phyloP scores from a whole-genome alignment of 2,329 filamentous ascomycete genomes.

The Nemania sp. region DNA sequence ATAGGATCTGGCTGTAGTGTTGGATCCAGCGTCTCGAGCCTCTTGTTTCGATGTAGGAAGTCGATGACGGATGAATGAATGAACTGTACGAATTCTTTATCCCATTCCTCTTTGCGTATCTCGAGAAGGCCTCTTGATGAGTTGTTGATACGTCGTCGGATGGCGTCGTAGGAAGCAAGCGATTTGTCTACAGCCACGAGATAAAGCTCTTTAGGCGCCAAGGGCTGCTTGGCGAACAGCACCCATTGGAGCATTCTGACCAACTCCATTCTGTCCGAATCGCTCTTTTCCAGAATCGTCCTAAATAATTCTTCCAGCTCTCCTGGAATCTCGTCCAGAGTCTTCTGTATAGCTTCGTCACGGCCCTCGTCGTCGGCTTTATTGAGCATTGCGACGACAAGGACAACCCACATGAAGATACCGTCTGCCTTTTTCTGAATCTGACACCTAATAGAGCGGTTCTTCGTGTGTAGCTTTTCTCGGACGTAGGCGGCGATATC shows the following conservation, averaged over 20 bases:
- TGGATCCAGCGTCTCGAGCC: background rate
- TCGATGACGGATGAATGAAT: constrained; percentile 7
- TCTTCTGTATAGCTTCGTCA: background rate
- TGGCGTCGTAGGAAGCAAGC: background rate
- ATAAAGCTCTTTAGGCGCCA: constrained; percentile 7
- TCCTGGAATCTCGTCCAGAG: background rate
- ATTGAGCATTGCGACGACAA: constrained; percentile 32
- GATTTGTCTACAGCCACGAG: background rate
- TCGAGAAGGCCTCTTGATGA: constrained; percentile 6
- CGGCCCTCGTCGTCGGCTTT: constrained; percentile 16
- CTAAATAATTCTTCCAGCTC: constrained; percentile 3
- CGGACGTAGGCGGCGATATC: constrained; percentile 1
- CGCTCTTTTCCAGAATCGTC: background rate
- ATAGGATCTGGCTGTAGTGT: background rate
- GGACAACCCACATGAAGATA: constrained; percentile 49
- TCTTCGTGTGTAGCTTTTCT: background rate
- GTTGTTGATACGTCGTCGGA: background rate
- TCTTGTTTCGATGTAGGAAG: constrained; percentile 1
- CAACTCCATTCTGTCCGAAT: background rate
- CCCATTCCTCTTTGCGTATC: background rate
- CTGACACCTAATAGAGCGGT: background rate
- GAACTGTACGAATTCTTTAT: constrained; percentile 7
- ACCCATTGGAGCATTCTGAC: constrained; percentile 10
- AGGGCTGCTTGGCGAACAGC: background rate
- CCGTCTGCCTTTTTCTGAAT: constrained; percentile 39